phyloP scores from a whole-genome alignment of 2,329 filamentous ascomycete species.

The Cytospora schulzeri region DNA sequence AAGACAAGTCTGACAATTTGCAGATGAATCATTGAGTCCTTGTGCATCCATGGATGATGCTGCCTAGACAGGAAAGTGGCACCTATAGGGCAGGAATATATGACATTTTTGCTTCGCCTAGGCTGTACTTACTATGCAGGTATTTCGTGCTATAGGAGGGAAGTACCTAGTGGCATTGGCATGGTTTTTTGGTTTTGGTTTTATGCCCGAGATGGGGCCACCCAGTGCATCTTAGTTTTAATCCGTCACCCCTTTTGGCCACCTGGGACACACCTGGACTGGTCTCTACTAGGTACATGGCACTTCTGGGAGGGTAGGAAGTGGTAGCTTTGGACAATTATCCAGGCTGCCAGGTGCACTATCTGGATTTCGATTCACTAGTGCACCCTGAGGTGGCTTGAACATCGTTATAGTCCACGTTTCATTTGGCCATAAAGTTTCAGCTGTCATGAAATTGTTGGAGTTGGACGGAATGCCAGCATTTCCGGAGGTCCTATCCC shows the following conservation, averaged over 20 bases:
- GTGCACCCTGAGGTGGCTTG: neutral
- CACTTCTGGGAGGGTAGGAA: neutral
- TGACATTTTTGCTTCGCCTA: neutral
- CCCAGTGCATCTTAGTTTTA: neutral
- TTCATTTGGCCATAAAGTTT: neutral
- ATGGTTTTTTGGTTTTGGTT: neutral
- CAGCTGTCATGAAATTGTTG: neutral
- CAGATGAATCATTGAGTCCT: neutral
- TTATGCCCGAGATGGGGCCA: neutral
- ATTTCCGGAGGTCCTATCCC: neutral
- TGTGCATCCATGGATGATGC: neutral
- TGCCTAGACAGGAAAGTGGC: neutral
- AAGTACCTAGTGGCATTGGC: neutral
- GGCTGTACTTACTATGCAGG: neutral
- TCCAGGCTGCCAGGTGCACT: neutral
- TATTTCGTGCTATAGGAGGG: neutral
- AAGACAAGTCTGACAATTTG: neutral
- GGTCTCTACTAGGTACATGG: neutral
- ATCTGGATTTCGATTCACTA: neutral
- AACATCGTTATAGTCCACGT: neutral
- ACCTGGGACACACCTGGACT: neutral
- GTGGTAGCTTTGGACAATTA: neutral
- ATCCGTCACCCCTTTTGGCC: neutral
- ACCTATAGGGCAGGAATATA: constrained; percentile 3
- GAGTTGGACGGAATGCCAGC: neutral